Conservation (phyloP, 192 early-diverging fungal species). For the Spinellus fusiger region DNA sequence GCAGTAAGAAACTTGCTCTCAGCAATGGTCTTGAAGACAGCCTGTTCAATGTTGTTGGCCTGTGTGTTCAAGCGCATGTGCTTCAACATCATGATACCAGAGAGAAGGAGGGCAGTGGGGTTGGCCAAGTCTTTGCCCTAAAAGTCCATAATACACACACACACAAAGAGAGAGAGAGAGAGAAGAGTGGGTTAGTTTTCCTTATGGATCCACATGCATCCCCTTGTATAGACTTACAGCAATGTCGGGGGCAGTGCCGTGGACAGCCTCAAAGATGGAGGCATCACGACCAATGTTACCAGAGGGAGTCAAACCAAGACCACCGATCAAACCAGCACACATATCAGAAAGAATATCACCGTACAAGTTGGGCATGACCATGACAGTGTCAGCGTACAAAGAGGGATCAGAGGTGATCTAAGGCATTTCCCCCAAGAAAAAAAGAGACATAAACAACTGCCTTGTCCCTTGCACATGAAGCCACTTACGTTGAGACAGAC, state of each 20-base stretch:
- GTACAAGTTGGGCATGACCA: conserved; percentile 99
- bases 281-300: conserved; percentile 99
- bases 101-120: conserved; percentile 91
- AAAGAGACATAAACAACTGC: neutral
- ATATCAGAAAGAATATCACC: conserved; percentile 98
- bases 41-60: conserved; percentile 81
- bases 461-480: neutral
- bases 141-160: too few relatives aligned
- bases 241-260: conserved; percentile 97
- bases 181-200: neutral
- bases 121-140: conserved; percentile 75
- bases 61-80: conserved; percentile 85
- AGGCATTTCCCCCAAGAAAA: neutral
- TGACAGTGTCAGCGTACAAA: conserved; percentile 85
- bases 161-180: too few relatives aligned
- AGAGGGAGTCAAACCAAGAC: conserved; percentile 94
- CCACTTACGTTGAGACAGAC: conserved; percentile 67
- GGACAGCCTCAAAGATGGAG: conserved; percentile 94
- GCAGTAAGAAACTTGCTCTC: conserved; percentile 84
- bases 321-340: conserved; percentile 97
- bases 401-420: conserved; percentile 93
- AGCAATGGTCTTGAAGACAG: conserved; percentile 92
- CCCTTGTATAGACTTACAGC: conserved; percentile 68
- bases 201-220: neutral
- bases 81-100: conserved; percentile 95